Evolutionary conservation across 2,329 filamentous ascomycete species (phyloP), one percentile per base, ranked within the genome.

Genomic region (Penicillium sp.): DNA sequence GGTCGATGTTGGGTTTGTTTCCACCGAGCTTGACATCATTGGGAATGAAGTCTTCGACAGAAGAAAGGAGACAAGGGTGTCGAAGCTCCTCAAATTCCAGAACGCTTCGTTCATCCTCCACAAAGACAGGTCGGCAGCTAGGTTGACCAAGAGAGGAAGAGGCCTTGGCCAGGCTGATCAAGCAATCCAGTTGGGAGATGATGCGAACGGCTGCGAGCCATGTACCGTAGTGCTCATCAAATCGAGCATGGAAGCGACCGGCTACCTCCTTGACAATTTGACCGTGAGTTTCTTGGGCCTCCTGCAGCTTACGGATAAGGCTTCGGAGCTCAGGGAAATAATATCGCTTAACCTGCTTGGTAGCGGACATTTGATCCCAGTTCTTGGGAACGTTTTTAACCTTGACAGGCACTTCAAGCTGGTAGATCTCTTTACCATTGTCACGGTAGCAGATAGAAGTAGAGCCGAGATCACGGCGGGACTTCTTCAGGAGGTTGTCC

Each of bases 301-400:
- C 94, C 69, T 96, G 94, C 18, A 97, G 81, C 64, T 91, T 84
- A 48, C 93, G 88, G 22, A 99, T 92, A 2, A 97, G 83, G 26
- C 83, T 81, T 14, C 89, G 89, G 14, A 97, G 82, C 67, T 96
- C 89, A 1, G 87, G 83, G 64, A 92, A 96, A 77, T 97, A 99
- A 79, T 93, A 99, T 0, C 94, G 88, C 75, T 96, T 97, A 68
- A 95, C 89, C 54, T 88, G 86, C 59, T 89, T 85, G 0, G 94
- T 97, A 0, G 92, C 89, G 4, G 94, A 97, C 92, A 97, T 97
- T 69, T 97, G 93, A 60, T 92, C 87, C 92, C 94, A 99, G 65
- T 80, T 85, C 62, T 89, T 89, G 0, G 94, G 94, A 2, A 99
- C 77, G 55, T 76, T 86, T 73, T 95, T 96, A 68, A 90, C 79